Evolutionary conservation across 805 yeast genomes (phyloP), one percentile per base, ranked within the genome.

Genomic region (Barnettozyma californica): DNA sequence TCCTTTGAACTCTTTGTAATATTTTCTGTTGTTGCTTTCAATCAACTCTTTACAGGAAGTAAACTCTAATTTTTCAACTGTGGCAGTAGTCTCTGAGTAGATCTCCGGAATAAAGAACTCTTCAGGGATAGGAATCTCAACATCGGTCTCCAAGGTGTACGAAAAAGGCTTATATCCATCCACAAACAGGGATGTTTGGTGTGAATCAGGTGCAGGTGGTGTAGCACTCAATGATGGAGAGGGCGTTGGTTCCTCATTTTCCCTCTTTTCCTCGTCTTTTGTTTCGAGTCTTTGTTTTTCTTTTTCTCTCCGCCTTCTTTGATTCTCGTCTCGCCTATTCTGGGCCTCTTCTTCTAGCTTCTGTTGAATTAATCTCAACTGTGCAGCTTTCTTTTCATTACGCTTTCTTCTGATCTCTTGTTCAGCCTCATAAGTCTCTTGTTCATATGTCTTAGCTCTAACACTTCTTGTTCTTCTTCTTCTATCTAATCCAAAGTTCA

Each of bases 81-180:
- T 45, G 1, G 44, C 41, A 3, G 58, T 40, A 2, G 48, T 46
- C 3, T 51, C 46, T 2, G 53, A 35, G 38, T 63, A 58, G 4
- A 71, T 54, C 18, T 66, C 69, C 18, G 62, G 60, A 11, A 62
- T 60, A 55, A 67, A 74, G 41, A 75, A 56, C 10, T 42, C 44
- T 1, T 48, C 39, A 25, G 56, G 46, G 19, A 59, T 53, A 40
- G 63, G 60, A 6, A 58, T 46, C 34, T 60, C 62, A 37, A 48
- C 50, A 41, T 58, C 62, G 1, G 53, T 48, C 37, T 49, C 50
- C 42, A 59, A 41, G 9, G 37, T 45, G 9, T 47, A 46, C 8
- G 57, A 26, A 48, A 61, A 61, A 7, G 65, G 65, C 9, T 43
- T 31, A 43, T 61, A 61, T 9, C 60, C 62, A 50, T 58, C 60